Evolutionary conservation across 352 stramenopile genomes (phyloP).

Genomic region (Pythium phragmiticola): DNA sequence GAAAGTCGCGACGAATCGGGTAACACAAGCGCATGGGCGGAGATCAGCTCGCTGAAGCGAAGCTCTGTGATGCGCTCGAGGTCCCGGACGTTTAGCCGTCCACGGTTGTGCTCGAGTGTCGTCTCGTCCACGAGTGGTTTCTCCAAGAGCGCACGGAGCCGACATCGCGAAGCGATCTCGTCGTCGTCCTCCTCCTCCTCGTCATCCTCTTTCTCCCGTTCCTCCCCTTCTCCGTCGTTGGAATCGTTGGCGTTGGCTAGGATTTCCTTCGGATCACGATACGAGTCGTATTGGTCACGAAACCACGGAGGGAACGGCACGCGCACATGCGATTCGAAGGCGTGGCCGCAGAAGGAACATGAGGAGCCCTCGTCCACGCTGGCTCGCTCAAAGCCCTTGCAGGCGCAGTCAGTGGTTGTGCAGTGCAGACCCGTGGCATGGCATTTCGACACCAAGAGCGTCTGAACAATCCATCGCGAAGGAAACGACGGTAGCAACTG

Average conservation of each 20-base stretch:
- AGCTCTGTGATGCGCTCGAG: conserved; percentile 18
- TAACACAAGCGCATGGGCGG: background rate
- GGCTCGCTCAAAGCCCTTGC: conserved; percentile 57
- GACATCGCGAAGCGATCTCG: background rate
- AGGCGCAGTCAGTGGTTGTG: conserved; percentile 35
- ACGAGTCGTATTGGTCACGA: conserved; percentile 69
- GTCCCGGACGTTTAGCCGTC: conserved; percentile 12
- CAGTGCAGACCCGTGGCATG: conserved; percentile 54
- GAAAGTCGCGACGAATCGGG: background rate
- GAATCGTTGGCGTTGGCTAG: background rate
- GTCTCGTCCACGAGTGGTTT: conserved; percentile 13
- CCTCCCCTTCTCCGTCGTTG: background rate
- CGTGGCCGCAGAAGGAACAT: conserved; percentile 58
- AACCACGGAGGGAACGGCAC: conserved; percentile 69
- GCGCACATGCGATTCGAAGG: conserved; percentile 24
- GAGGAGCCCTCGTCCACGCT: background rate
- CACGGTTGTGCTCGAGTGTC: conserved; percentile 22
- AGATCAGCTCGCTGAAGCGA: conserved; percentile 9
- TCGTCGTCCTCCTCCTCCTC: conserved; percentile 4
- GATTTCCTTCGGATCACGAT: conserved; percentile 11
- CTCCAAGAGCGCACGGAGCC: background rate
- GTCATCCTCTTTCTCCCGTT: background rate
- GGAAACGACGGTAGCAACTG: conserved; percentile 53
- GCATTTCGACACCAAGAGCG: conserved; percentile 33
- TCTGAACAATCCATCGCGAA: conserved; percentile 39